A percentile compares a stretch with the other conserved stretches of the same genome.
Conservation (phyloP, 768 basidiomycete genomes). For the Hydnum rufescens region DNA sequence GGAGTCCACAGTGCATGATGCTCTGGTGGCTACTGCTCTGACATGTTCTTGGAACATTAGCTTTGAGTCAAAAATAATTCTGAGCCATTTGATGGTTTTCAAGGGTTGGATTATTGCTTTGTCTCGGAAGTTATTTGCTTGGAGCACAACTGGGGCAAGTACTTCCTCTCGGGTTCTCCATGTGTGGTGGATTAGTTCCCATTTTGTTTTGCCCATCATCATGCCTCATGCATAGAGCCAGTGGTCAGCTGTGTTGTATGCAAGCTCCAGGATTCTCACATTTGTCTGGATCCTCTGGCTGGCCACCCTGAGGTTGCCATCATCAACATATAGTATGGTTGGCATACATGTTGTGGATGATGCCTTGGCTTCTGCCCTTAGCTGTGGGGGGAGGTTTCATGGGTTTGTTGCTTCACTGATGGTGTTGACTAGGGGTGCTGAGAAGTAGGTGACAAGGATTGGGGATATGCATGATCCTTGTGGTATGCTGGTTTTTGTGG, state of each 20-base stretch:
- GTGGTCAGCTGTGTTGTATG: not conserved
- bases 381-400: not conserved
- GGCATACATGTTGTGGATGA: not conserved
- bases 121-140: not conserved
- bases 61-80: conserved; percentile 18
- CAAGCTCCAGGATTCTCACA: not conserved
- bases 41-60: conserved; percentile 20
- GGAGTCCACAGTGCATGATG: conserved; percentile 13
- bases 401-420: not conserved
- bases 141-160: not conserved
- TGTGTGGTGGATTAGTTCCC: not conserved
- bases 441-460: not conserved
- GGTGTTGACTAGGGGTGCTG: too few relatives aligned
- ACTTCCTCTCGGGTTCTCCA: not conserved
- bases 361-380: too few relatives aligned
- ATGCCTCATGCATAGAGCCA: not conserved
- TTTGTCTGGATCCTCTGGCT: not conserved
- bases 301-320: not conserved
- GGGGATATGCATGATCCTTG: not conserved
- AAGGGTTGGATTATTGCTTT: not conserved
- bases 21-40: conserved; percentile 13
- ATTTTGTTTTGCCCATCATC: not conserved
- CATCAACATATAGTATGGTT: not conserved
- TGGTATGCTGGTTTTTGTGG: not conserved
- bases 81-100: conserved; percentile 16